Evolutionary conservation across 805 yeast genomes (phyloP).

Genomic region (Lipomyces japonicus): DNA sequence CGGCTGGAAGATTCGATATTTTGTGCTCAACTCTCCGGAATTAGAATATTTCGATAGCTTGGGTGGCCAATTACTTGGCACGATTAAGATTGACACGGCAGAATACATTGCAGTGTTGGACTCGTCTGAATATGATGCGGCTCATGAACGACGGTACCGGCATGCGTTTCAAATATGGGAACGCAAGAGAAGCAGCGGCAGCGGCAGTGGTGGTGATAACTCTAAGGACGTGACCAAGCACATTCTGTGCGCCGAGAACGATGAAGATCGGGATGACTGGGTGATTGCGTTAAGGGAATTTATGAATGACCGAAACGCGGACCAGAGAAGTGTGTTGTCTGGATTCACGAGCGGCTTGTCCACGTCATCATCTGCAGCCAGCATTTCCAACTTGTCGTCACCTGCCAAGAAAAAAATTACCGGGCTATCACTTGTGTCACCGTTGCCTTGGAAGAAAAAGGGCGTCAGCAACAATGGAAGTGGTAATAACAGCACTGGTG

Average conservation of each 20-base stretch:
- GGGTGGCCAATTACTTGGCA: conserved; percentile 54
- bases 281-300: conserved; percentile 43
- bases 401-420: conserved; percentile 13
- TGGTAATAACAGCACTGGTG: not conserved
- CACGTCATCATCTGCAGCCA: conserved; percentile 6
- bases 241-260: conserved; percentile 73
- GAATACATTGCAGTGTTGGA: conserved; percentile 33
- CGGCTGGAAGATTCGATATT: conserved; percentile 67
- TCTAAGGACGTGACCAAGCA: conserved; percentile 39
- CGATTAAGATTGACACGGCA: conserved; percentile 48
- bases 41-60: conserved; percentile 57
- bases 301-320: not conserved
- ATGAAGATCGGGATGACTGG: conserved; percentile 73
- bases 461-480: not conserved
- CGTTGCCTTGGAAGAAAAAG: conserved; percentile 9
- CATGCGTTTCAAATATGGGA: conserved; percentile 56
- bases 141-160: conserved; percentile 41
- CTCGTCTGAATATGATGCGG: conserved; percentile 17
- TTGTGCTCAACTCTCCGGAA: conserved; percentile 57
- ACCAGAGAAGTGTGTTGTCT: not conserved
- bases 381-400: not conserved
- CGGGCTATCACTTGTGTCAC: conserved; percentile 15
- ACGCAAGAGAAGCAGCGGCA: conserved; percentile 43
- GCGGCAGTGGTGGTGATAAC: conserved; percentile 35
- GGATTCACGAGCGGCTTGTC: not conserved